A percentile compares a stretch with the other conserved stretches of the same genome.
Evolutionary conservation across 164 flowering plant genomes (phyloP).

Genomic region (Liriodendron chinense): DNA sequence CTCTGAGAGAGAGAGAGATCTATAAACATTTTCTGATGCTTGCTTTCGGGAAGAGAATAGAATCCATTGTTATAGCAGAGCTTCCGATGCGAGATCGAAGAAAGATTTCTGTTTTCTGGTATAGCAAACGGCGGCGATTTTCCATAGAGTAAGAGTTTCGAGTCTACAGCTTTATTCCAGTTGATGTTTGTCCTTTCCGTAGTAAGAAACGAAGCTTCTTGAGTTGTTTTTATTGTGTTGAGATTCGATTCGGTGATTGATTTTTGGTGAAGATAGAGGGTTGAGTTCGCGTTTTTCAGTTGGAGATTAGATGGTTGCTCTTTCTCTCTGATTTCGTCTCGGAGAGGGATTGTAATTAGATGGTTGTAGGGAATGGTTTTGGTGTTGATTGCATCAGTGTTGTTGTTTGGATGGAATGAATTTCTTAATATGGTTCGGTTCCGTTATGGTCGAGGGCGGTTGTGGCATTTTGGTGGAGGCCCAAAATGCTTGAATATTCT

Average conservation of each 20-base stretch:
- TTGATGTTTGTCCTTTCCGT: not conserved
- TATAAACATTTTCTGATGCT: too few relatives aligned
- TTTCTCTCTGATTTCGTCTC: not conserved
- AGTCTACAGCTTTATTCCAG: not conserved
- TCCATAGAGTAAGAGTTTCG: not conserved
- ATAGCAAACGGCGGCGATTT: too few relatives aligned
- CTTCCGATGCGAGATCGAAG: too few relatives aligned
- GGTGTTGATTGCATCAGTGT: not conserved
- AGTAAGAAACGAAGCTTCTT: not conserved
- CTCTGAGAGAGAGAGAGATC: not conserved
- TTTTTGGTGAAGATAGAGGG: not conserved
- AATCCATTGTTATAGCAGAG: not conserved
- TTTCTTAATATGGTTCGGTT: not conserved
- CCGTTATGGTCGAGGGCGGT: not conserved
- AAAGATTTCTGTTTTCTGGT: too few relatives aligned
- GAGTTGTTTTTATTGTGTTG: not conserved
- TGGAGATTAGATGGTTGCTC: not conserved
- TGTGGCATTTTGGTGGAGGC: not conserved
- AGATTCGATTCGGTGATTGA: not conserved
- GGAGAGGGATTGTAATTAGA: not conserved
- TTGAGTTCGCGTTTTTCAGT: not conserved
- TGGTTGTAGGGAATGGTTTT: conserved; percentile 5
- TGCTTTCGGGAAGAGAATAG: not conserved
- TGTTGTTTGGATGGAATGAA: not conserved
- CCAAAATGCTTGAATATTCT: not conserved